Evolutionary conservation across 2,329 filamentous ascomycete species (phyloP), one percentile per base, ranked within the genome.

Genomic region (Ophiostoma novo-ulmi): DNA sequence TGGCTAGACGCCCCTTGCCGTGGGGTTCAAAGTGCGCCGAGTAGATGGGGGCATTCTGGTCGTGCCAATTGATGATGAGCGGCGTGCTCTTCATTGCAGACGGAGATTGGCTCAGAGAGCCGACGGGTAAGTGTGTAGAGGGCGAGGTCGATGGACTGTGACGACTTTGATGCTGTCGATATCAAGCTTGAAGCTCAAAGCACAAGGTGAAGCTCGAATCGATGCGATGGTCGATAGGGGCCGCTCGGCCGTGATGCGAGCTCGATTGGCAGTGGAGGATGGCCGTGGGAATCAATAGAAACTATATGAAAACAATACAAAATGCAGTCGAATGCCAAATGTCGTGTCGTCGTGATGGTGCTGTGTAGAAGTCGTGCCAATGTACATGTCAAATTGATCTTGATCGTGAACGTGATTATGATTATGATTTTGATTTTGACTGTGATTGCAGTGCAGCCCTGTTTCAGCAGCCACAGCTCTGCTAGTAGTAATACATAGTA

Each of bases 51-150:
- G 92, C 89, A 82, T 96, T 97, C 78, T 97, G 92, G 80, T 97
- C 92, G 82, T 99, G 96, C 95, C 95, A 99, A 84, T 96, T 93
- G 82, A 99, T 94, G 79, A 98, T 94, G 76, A 99, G 87, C 76
- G 95, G 94, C 78, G 93, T 90, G 78, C 93, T 94, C 87, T 97
- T 98, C 95, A 99, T 99, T 79, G 80, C 84, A 80, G 78, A 13
- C 3, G 5, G 63, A 39, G 38, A 20, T 65, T 3, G 31, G 31
- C 31, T 31, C 31, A 31, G 2, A 31, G 31, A 31, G 31, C 31
- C 31, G 31, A 31, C 31, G 31, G 31, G 31, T 3, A 31, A 3
- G 31, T 31, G 31, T 31, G 31, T 31, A 31, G 31, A 31, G 31
- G 31, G 31, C 31, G 31, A 31, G 31, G 31, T 31, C 31, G 31